Percentiles rank a stretch among this genome's conserved stretches.
These are phyloP conservation scores for Silene vulgaris DNA, from an alignment of 179 eudicot species.

Conservation along the genomic window DNA sequence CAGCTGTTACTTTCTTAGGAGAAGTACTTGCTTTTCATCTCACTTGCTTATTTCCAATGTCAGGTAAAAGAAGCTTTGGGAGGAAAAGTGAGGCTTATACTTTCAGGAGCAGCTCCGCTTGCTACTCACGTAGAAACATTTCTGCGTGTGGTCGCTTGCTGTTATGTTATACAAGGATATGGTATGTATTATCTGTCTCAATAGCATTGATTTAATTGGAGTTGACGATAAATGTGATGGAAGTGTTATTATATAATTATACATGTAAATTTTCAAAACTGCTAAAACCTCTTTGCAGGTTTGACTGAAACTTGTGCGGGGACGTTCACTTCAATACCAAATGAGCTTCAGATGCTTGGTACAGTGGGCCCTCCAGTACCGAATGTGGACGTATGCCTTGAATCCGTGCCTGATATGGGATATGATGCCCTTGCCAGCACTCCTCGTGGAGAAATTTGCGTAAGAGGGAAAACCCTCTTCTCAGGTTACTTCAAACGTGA, in stretches of 20 bases:
- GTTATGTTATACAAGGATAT: slow-evolving; percentile 88
- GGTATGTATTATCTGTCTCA: slow-evolving; percentile 37
- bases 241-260: no score
- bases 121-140: slow-evolving; percentile 75
- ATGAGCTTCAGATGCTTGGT: slow-evolving; percentile 63
- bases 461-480: slow-evolving; percentile 68
- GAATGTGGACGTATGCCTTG: slow-evolving; percentile 63
- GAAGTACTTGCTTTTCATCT: neutral
- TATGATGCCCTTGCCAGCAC: slow-evolving; percentile 62
- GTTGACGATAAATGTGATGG: neutral
- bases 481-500: slow-evolving; percentile 81
- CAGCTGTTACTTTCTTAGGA: neutral
- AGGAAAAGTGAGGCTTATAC: slow-evolving; percentile 71
- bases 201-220: neutral
- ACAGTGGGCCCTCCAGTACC: slow-evolving; percentile 91
- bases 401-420: slow-evolving; percentile 85
- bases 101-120: slow-evolving; percentile 98
- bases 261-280: neutral
- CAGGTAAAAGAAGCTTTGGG: slow-evolving; percentile 86
- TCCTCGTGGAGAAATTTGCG: slow-evolving; percentile 71
- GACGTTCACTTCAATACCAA: slow-evolving; percentile 63
- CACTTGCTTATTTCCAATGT: neutral
- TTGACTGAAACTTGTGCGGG: slow-evolving; percentile 85
- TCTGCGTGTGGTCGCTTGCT: slow-evolving; percentile 78
- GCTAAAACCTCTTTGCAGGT: slow-evolving; percentile 36